Conservation (phyloP, 2,329 filamentous ascomycete genomes). For the Penicillium sp. region DNA sequence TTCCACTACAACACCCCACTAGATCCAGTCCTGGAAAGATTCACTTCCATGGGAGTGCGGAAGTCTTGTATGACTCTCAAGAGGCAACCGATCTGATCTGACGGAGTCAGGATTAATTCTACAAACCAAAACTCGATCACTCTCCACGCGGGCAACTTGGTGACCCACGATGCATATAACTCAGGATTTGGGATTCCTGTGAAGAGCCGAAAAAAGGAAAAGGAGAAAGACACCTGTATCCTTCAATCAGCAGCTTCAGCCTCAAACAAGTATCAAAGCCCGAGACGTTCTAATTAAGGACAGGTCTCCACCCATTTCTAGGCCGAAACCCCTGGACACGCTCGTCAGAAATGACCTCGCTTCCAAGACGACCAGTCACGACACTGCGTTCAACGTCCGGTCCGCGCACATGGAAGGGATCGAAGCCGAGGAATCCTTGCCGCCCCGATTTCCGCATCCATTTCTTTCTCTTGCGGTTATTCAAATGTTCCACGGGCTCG, state of each 20-base stretch:
- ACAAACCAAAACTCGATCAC: no score
- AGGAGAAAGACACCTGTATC: no score
- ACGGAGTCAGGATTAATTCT: no score
- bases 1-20: no score
- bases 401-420: constrained; percentile 62
- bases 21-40: no score
- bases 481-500: constrained; percentile 10
- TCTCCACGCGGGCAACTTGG: no score
- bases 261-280: not conserved
- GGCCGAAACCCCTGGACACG: constrained; percentile 56
- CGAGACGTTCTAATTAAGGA: constrained; percentile 25
- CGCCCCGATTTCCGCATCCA: constrained; percentile 30
- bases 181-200: no score
- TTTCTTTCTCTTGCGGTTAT: constrained; percentile 13
- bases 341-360: constrained; percentile 62
- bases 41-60: no score
- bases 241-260: not conserved
- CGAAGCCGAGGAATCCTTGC: constrained; percentile 42
- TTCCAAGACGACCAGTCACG: constrained; percentile 60
- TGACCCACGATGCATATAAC: no score
- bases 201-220: no score
- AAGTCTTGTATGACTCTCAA: no score
- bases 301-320: constrained; percentile 59
- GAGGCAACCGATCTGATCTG: no score
- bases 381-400: constrained; percentile 63